phyloP scores from a whole-genome alignment of 2,329 filamentous ascomycete genomes.

The Coleophoma eucalyptorum region DNA sequence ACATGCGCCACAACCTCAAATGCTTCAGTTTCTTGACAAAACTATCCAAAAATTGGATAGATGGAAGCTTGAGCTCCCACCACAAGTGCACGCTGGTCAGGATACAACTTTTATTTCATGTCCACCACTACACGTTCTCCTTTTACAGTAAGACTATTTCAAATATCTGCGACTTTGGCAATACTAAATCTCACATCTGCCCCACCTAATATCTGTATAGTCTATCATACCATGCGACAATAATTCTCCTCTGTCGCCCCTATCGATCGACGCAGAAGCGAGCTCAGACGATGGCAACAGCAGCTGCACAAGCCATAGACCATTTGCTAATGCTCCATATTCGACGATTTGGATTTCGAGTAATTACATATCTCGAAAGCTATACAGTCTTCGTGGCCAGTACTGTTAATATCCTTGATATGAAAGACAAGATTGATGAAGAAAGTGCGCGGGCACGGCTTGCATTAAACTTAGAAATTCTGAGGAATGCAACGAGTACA shows the following conservation, averaged over 20 bases:
- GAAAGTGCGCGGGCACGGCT: no score
- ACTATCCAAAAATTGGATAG: not conserved
- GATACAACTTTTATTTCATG: not conserved
- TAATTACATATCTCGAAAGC: not conserved
- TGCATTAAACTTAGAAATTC: no score
- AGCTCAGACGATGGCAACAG: constrained; percentile 13
- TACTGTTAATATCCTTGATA: not conserved
- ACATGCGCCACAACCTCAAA: not conserved
- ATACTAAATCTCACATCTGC: not conserved
- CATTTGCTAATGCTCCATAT: not conserved
- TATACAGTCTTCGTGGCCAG: not conserved
- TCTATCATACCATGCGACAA: constrained; percentile 12
- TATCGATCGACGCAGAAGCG: constrained; percentile 2
- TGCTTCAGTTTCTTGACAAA: not conserved
- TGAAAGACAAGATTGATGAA: no score
- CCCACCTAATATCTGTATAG: not conserved
- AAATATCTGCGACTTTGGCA: not conserved
- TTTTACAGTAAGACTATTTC: not conserved
- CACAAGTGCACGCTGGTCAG: not conserved
- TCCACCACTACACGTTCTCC: not conserved
- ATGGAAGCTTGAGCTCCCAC: not conserved
- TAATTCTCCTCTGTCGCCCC: constrained; percentile 16
- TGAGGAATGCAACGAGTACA: no score
- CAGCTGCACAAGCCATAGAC: constrained; percentile 21
- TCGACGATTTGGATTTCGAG: not conserved